Evolutionary conservation across 805 yeast species (phyloP).

Genomic region (Tetrapisispora taiwanensis): DNA sequence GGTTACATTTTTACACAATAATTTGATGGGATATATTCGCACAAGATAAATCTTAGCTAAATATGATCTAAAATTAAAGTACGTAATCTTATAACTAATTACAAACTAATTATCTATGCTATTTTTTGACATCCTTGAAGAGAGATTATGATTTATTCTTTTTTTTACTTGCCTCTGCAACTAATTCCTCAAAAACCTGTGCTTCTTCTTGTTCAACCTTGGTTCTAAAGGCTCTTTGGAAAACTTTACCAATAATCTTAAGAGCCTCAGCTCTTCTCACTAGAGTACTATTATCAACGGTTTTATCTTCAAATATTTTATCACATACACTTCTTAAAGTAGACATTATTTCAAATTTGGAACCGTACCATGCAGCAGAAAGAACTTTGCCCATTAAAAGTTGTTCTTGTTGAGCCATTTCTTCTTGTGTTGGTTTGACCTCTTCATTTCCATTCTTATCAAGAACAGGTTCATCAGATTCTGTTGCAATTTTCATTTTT

Average conservation of each 20-base stretch:
- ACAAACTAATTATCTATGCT: neutral
- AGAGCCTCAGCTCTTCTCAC: slow-evolving; percentile 55
- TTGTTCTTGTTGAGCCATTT: slow-evolving; percentile 62
- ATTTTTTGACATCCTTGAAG: neutral
- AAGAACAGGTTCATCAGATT: slow-evolving; percentile 31
- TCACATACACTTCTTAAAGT: slow-evolving; percentile 67
- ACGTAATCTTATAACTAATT: neutral
- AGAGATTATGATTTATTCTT: slow-evolving; percentile 14
- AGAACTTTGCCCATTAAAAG: slow-evolving; percentile 67
- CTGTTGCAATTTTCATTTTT: slow-evolving; percentile 48
- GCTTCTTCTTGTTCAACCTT: slow-evolving; percentile 68
- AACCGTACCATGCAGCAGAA: slow-evolving; percentile 79
- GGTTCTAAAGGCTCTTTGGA: slow-evolving; percentile 47
- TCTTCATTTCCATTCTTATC: slow-evolving; percentile 43
- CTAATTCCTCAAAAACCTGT: slow-evolving; percentile 63
- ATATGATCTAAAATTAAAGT: neutral
- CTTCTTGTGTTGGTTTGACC: slow-evolving; percentile 52
- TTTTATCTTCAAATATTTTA: slow-evolving; percentile 47
- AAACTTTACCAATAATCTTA: slow-evolving; percentile 52
- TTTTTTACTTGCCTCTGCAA: slow-evolving; percentile 42
- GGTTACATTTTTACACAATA: too few relatives aligned
- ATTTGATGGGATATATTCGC: too few relatives aligned
- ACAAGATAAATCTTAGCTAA: neutral
- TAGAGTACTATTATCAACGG: slow-evolving; percentile 37
- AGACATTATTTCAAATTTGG: slow-evolving; percentile 66